These are phyloP conservation scores for Nasturtium officinale DNA, from an alignment of 345 rosid species.

Conservation along the genomic window DNA sequence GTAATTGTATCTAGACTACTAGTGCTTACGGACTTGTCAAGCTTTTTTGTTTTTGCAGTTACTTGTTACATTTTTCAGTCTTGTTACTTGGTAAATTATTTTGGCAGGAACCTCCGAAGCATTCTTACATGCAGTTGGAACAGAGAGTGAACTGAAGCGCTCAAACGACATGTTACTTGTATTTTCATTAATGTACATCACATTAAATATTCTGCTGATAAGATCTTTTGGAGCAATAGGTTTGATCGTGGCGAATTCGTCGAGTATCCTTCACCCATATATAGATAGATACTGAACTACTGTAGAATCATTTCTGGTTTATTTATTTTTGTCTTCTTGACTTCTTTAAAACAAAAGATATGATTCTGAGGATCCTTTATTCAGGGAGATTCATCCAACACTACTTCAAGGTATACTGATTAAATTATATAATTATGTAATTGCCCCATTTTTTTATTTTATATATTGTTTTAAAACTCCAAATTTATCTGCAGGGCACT, in stretches of 20 bases:
- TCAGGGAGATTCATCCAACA: slow-evolving; percentile 67
- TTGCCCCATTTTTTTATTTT: not conserved
- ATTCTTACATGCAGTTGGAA: slow-evolving; percentile 89
- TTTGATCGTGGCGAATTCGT: slow-evolving; percentile 82
- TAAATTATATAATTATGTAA: not conserved
- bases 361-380: slow-evolving; percentile 75
- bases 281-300: not conserved
- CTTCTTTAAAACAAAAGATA: slow-evolving; percentile 53
- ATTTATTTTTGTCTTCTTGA: slow-evolving; percentile 49
- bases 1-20: slow-evolving; percentile 37
- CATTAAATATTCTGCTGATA: slow-evolving; percentile 65
- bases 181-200: slow-evolving; percentile 67
- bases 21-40: not conserved
- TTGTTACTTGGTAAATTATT: not conserved
- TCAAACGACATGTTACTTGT: slow-evolving; percentile 77
- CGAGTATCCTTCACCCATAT: slow-evolving; percentile 66
- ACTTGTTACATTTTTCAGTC: not conserved
- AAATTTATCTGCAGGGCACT: slow-evolving; percentile 50
- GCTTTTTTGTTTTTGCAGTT: not conserved
- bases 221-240: slow-evolving; percentile 82
- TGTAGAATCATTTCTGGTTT: not conserved
- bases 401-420: slow-evolving; percentile 68
- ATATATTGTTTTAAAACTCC: not conserved
- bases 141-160: slow-evolving; percentile 72
- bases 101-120: slow-evolving; percentile 92